Base-by-base conservation (phyloP, 176 grass and related monocot genomes). In the Oryza longistaminata region DNA sequence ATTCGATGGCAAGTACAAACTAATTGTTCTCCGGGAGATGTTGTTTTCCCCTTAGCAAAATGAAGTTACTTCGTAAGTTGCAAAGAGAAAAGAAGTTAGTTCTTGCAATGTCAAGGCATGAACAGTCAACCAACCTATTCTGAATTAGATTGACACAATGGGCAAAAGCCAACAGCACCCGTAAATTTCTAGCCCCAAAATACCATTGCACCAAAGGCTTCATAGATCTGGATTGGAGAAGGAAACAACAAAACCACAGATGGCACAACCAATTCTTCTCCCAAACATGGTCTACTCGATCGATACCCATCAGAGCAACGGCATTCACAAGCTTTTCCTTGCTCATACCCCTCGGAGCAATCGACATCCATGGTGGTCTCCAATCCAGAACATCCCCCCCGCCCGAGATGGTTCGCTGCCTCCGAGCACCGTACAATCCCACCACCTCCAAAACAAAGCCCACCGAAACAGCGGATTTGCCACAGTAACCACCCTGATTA, bases 141-240 rank as follows among this genome's bases (percentile, higher is more conserved):
- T 68, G 13, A 53, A 66, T 79, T 68, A 40, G 26, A 11, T 58
- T 37, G 45, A 42, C 55, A 45, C 15, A 29, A 40, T 40, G 84
- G 15, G 39, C 16, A 79, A 17, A 79, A 34, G 42, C 64, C 73
- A 50, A 22, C 12, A 53, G 7, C 25, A 53, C 0, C 68, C 34
- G 42, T 45, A 66, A 40, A 61, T n/a, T 11, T 77, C 19, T 66
- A 3, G n/a, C 14, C 13, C 58, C 75, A 45, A 85, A 90, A 74
- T 42, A 64, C 39, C 68, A 90, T 73, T 69, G 39, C 84, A 44
- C 61, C 52, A 44, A 64, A 64, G 40, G 70, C 65, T 85, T 44
- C 6, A 17, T 55, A 90, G 89, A 90, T 90, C 81, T 90, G 75
- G 62, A 83, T 52, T 61, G 74, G 16, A 87, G 84, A 80, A 0